Evolutionary conservation across 345 rosid species (phyloP), one percentile per base, ranked within the genome.

Genomic region (Sapria himalayana): DNA sequence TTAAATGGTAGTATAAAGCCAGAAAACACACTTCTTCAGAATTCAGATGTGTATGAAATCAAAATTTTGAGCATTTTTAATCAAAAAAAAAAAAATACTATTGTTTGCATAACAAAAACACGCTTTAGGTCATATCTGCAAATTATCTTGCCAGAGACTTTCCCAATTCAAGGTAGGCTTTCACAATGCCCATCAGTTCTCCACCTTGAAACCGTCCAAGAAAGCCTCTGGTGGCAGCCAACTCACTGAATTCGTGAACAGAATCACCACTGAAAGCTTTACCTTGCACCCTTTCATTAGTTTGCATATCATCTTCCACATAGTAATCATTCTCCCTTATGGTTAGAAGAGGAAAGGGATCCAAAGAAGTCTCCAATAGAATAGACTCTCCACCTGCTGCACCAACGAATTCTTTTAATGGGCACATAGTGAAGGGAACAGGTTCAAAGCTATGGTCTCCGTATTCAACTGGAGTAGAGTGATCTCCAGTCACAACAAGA

Each of bases 371-470:
- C 52, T 71, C 55, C 24, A 62, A 23, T 13, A 89, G 7, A 1
- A 52, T 41, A 1, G 78, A 52, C 40, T 76, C 86, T 43, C 95
- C 86, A 15, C 98, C 95, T 14, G 72, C 51, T 0, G 81, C 86
- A 31, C 50, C 60, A 19, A 79, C 81, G 57, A 70, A 74, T 33
- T 82, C 98, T 53, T 50, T 68, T 52, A 89, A 53, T 48, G 56
- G 52, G 63, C 98, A 71, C 12, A 82, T 63, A 15, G 81, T 50
- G 48, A 82, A 72, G 12, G 98, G 98, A 36, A 89, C 93, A 10
- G 94, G 70, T 61, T 82, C 98, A 14, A 76, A 89, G 65, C 93
- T 89, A 62, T 89, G 95, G 51, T 89, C 95, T 34, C 95, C 93
- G 32, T 89, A 82, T 62, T 79, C 98, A 25, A 82, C 98, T 0